Conservation (phyloP, 1,284 basidiomycete species). For the Sanghuangporus baumii region DNA sequence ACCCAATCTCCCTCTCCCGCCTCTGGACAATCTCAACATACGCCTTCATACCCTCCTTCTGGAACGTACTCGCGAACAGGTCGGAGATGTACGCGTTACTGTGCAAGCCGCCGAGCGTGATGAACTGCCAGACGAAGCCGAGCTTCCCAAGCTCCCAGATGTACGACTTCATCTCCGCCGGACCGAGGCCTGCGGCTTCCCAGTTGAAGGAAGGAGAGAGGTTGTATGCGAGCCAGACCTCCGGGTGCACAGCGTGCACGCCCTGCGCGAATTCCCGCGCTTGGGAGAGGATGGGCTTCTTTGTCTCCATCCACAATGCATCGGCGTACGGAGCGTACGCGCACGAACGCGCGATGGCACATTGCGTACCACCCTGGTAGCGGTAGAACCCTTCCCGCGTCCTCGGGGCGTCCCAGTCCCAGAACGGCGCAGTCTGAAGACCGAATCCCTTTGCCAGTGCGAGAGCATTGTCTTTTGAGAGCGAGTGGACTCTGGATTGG, state of each 20-base stretch:
- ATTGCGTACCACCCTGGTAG: conserved; percentile 95
- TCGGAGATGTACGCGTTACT: conserved; percentile 98
- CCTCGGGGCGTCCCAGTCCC: conserved; percentile 93
- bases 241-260: conserved; percentile 75
- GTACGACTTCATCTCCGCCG: conserved; percentile 84
- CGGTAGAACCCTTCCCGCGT: conserved; percentile 96
- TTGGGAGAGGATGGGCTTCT: conserved; percentile 91
- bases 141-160: conserved; percentile 93
- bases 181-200: conserved; percentile 85
- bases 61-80: conserved; percentile 82
- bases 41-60: conserved; percentile 89
- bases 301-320: conserved; percentile 97
- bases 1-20: conserved; percentile 83
- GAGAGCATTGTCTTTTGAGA: conserved; percentile 68
- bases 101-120: conserved; percentile 94
- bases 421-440: conserved; percentile 68
- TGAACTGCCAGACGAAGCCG: conserved; percentile 98
- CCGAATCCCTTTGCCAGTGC: conserved; percentile 79
- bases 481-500: conserved; percentile 52
- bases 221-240: conserved; percentile 95
- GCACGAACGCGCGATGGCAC: conserved; percentile 87
- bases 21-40: conserved; percentile 84
- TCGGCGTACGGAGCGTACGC: conserved; percentile 95
- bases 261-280: conserved; percentile 91
- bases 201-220: conserved; percentile 90